These are phyloP conservation scores for Kwoniella botswanensis DNA, from an alignment of 768 basidiomycete species.

Conservation along the genomic window DNA sequence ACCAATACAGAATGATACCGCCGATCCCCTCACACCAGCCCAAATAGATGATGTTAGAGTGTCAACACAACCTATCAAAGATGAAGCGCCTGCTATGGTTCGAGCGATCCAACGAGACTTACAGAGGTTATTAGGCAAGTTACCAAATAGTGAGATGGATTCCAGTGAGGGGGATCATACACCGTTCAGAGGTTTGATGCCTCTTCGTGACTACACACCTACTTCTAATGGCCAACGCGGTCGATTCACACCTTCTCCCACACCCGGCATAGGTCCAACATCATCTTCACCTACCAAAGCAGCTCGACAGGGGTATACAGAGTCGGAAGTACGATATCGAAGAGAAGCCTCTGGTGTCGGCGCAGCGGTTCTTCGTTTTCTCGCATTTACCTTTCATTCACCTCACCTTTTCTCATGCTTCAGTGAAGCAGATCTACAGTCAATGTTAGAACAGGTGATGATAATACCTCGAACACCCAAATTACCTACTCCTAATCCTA, in stretches of 20 bases:
- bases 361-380: conserved; percentile 44
- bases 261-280: conserved; percentile 19
- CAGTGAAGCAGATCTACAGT: conserved; percentile 48
- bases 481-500: conserved; percentile 54
- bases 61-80: conserved; percentile 37
- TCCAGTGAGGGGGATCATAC: conserved; percentile 27
- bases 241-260: conserved; percentile 36
- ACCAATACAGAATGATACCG: background rate
- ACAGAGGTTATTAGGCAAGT: conserved; percentile 40
- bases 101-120: conserved; percentile 52
- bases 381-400: conserved; percentile 41
- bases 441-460: conserved; percentile 45
- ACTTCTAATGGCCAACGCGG: conserved; percentile 23
- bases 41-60: conserved; percentile 22
- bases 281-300: conserved; percentile 31
- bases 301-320: conserved; percentile 49
- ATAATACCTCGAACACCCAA: conserved; percentile 52
- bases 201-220: conserved; percentile 30
- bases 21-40: conserved; percentile 8
- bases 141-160: conserved; percentile 28
- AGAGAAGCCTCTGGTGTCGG: conserved; percentile 55
- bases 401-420: conserved; percentile 41
- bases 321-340: conserved; percentile 53
- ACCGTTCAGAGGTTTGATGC: conserved; percentile 37
- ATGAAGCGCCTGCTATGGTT: conserved; percentile 49